Evolutionary conservation across 345 rosid species (phyloP), one percentile per base, ranked within the genome.

Genomic region (Eucalyptus erythrocorys): DNA sequence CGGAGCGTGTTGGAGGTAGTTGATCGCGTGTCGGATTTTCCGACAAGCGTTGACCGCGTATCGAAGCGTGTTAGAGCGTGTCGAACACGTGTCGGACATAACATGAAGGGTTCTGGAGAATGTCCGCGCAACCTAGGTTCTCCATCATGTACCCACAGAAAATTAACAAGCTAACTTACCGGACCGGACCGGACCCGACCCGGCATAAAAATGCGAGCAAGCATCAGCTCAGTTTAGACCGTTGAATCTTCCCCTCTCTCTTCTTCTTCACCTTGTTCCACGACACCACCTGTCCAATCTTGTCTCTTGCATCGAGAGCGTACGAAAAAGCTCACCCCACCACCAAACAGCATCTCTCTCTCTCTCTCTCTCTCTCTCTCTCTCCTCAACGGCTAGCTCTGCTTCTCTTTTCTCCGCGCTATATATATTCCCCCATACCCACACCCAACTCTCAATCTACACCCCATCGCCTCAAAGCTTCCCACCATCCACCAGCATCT

Each of bases 361-460:
- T 68, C 82, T 37, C 82, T 37, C 27, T 76, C 81, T 68, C 34
- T 30, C 71, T n/a, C 71, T 30, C 42, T 9, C 81, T 37, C 81
- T 17, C 43, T 3, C 43, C 0, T 2, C 82, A 76, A 76, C 82
- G 47, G 82, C 82, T 76, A 37, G 14, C 27, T 76, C 47, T 6
- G 8, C 47, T 76, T 76, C 81, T 71, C 82, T 21, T 76, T 14
- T 40, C 82, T 37, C 82, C 82, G 22, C 27, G 2, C 45, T 40
- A 21, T 76, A 37, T 5, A 76, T 76, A 76, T 8, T 5, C 82
- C 45, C 8, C 82, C 45, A 5, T 1, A 1, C 1, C 0, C 27
- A 40, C 47, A 21, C 1, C 3, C 47, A 21, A 13, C 47, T 40
- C 47, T 0, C 47, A 2, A 1, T 8, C 34, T 2, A 4, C 47